Percentiles rank a stretch among this genome's conserved stretches.
Evolutionary conservation across 345 rosid genomes (phyloP).

Genomic region (Linum usitatissimum): DNA sequence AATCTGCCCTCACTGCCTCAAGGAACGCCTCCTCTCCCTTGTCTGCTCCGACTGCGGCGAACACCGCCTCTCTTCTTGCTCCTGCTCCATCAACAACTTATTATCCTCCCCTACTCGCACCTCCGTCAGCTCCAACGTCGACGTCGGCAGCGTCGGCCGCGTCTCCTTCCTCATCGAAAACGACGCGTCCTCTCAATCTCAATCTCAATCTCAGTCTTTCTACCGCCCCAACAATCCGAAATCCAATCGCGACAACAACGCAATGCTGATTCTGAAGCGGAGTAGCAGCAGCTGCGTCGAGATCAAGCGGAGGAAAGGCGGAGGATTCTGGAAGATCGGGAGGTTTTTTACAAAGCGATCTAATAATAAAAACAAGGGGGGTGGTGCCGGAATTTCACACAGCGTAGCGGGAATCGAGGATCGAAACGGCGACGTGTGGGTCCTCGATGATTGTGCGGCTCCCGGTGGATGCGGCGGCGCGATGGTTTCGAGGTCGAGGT

Average conservation of each 20-base stretch:
- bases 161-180: slow-evolving; percentile 79
- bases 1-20: slow-evolving; percentile 72
- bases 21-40: slow-evolving; percentile 71
- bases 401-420: slow-evolving; percentile 32
- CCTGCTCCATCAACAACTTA: slow-evolving; percentile 44
- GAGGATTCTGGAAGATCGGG: slow-evolving; percentile 68
- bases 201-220: slow-evolving; percentile 20
- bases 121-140: slow-evolving; percentile 30
- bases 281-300: slow-evolving; percentile 85
- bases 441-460: slow-evolving; percentile 32
- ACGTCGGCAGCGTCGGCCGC: slow-evolving; percentile 59
- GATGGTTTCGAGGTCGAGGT: slow-evolving; percentile 74
- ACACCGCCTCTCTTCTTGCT: slow-evolving; percentile 85
- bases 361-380: slow-evolving; percentile 25
- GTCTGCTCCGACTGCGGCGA: slow-evolving; percentile 95
- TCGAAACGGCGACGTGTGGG: slow-evolving; percentile 61
- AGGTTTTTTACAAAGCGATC: slow-evolving; percentile 54
- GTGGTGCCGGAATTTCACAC: slow-evolving; percentile 2
- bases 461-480: background rate
- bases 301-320: slow-evolving; percentile 62
- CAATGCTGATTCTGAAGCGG: slow-evolving; percentile 52
- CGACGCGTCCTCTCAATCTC: slow-evolving; percentile 28
- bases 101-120: slow-evolving; percentile 48
- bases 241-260: slow-evolving; percentile 34
- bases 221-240: slow-evolving; percentile 9